Percentiles rank a stretch among this genome's conserved stretches.
Conservation (phyloP, 2,329 filamentous ascomycete species). For the Cytospora piceicola region DNA sequence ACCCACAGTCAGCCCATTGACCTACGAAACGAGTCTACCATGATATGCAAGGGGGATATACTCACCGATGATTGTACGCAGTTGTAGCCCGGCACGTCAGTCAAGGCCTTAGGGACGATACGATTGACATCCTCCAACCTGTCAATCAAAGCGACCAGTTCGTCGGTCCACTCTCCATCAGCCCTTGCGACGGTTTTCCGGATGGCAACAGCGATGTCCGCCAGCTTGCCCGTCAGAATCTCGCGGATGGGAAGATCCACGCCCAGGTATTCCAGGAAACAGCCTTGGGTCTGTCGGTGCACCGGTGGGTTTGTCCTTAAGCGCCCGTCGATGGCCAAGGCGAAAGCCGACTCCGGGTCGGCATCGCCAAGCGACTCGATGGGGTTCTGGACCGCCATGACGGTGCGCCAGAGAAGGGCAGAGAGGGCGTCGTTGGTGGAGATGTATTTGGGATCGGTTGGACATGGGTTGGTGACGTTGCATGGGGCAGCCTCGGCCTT, state of each 20-base stretch:
- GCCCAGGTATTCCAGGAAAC: constrained; percentile 44
- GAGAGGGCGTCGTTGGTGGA: constrained; percentile 43
- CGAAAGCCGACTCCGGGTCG: constrained; percentile 42
- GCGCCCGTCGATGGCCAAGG: constrained; percentile 44
- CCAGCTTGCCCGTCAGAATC: constrained; percentile 39
- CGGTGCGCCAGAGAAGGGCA: constrained; percentile 43
- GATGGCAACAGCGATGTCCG: constrained; percentile 41
- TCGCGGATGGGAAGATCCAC: constrained; percentile 37
- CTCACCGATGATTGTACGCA: constrained; percentile 38
- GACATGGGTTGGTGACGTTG: constrained; percentile 34
- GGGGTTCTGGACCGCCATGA: constrained; percentile 38
- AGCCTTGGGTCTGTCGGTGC: constrained; percentile 43
- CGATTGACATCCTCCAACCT: constrained; percentile 40
- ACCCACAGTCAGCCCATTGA: constrained; percentile 1
- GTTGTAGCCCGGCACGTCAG: constrained; percentile 42
- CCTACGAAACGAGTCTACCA: no score
- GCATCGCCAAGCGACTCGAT: constrained; percentile 36
- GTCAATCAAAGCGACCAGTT: constrained; percentile 39
- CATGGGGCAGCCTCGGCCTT: constrained; percentile 40
- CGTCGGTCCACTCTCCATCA: constrained; percentile 39
- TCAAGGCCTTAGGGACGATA: constrained; percentile 41
- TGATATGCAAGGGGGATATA: not conserved
- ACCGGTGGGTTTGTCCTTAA: constrained; percentile 40
- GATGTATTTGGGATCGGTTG: constrained; percentile 35
- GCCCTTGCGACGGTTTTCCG: constrained; percentile 40